Conservation (phyloP, 2,329 filamentous ascomycete species). For the Xylariaceae sp. region DNA sequence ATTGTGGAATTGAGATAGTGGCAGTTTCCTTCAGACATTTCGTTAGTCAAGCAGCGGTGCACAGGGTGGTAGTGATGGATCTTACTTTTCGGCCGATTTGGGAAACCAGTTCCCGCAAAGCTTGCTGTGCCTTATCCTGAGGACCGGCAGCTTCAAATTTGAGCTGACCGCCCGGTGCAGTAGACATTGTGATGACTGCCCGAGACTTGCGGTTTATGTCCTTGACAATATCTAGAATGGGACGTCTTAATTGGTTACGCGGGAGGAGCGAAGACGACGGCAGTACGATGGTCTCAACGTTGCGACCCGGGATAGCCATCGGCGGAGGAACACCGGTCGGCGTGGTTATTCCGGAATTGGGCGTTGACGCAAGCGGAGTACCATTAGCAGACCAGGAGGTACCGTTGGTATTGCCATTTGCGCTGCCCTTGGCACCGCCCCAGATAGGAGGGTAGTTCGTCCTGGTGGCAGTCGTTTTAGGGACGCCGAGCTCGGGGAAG, state of each 20-base stretch:
- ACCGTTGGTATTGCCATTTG: conserved; percentile 49
- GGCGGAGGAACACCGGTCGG: conserved; percentile 44
- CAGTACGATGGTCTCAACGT: conserved; percentile 69
- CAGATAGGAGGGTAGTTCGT: conserved; percentile 66
- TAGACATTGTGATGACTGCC: conserved; percentile 73
- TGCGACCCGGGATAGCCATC: conserved; percentile 75
- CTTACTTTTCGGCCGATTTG: conserved; percentile 81
- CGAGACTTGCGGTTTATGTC: conserved; percentile 91
- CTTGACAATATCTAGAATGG: conserved; percentile 76
- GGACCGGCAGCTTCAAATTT: conserved; percentile 83
- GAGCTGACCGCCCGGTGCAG: conserved; percentile 64
- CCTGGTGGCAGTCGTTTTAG: conserved; percentile 55
- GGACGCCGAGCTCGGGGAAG: conserved; percentile 81
- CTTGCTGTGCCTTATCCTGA: conserved; percentile 76
- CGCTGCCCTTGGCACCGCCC: conserved; percentile 62
- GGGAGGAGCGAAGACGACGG: conserved; percentile 72
- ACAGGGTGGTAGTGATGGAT: conserved; percentile 1
- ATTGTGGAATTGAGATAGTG: conserved; percentile 74
- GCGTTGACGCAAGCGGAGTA: conserved; percentile 56
- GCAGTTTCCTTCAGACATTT: conserved; percentile 43
- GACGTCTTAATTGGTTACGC: conserved; percentile 72
- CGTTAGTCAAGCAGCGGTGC: conserved; percentile 3
- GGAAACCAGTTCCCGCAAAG: conserved; percentile 80
- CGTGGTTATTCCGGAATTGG: conserved; percentile 54
- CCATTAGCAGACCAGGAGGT: conserved; percentile 46